Evolutionary conservation across 2,329 filamentous ascomycete genomes (phyloP).

Genomic region (Colletotrichum phormii): DNA sequence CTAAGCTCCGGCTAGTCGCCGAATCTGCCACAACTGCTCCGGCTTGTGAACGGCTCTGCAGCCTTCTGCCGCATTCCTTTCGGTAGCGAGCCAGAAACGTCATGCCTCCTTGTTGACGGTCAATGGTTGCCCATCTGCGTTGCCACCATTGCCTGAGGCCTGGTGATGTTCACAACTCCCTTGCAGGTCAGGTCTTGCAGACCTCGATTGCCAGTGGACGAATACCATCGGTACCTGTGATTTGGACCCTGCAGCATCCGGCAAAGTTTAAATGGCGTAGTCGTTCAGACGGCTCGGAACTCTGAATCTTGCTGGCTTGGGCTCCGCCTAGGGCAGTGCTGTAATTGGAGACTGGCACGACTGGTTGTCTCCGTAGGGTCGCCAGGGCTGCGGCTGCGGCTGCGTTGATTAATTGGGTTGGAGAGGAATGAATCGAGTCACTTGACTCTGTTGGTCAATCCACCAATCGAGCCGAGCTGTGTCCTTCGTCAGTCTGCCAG

Average conservation of each 20-base stretch:
- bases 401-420: slow-evolving; percentile 14
- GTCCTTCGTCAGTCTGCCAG: neutral
- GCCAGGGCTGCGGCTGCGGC: slow-evolving; percentile 7
- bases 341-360: neutral
- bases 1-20: slow-evolving; percentile 17
- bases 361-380: neutral
- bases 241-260: slow-evolving; percentile 31
- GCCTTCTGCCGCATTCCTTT: slow-evolving; percentile 9
- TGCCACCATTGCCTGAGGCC: neutral
- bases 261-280: slow-evolving; percentile 30
- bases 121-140: neutral
- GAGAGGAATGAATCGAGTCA: slow-evolving; percentile 17
- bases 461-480: slow-evolving; percentile 12
- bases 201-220: neutral
- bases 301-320: slow-evolving; percentile 4
- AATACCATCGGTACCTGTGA: slow-evolving; percentile 13
- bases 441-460: slow-evolving; percentile 16
- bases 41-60: slow-evolving; percentile 1
- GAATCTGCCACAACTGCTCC: slow-evolving; percentile 7
- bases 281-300: slow-evolving; percentile 20
- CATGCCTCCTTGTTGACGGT: neutral
- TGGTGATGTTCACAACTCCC: neutral
- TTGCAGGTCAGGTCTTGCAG: neutral
- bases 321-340: slow-evolving; percentile 23
- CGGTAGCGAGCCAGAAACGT: slow-evolving; percentile 14